Evolutionary conservation across 495 filamentous ascomycete genomes (phyloP), one percentile per base, ranked within the genome.

Genomic region (Umbilicaria muhlenbergii): DNA sequence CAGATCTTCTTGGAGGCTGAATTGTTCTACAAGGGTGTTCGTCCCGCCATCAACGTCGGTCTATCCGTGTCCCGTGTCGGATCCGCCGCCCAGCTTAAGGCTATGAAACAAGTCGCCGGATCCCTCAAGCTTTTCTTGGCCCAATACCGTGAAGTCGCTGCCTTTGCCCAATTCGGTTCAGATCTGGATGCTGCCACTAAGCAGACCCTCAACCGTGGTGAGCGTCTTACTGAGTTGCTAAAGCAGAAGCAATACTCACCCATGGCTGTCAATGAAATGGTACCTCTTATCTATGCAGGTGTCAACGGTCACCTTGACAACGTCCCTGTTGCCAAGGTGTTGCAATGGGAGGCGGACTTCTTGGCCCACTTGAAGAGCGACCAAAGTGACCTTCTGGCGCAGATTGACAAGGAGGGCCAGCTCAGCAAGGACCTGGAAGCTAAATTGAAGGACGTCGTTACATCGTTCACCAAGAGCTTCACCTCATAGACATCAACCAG

Each of bases 11-110:
- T 98, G 78, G 91, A 98, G 73, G 64, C 92, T 53, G 91, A 98
- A 65, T 77, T 98, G 50, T 98, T 98, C 84, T 98, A 98, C 81
- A 98, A 98, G 83, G 91, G 91, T 94, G 70, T 98, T 70, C 92
- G 91, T 62, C 91, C 91, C 55, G 91, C 91, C 71, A 98, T 98
- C 72, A 98, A 98, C 78, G 91, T 98, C 81, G 91, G 91, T 91
- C 83, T 98, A 45, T 98, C 91, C 60, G 91, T 98, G 51, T 98
- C 91, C 60, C 91, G 91, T 82, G 91, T 98, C 78, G 91, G 91
- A 64, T 98, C 91, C 58, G 87, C 91, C 64, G 91, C 91, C 60
- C 91, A 98, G 76, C 80, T 98, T 69, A 98, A 98, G 83, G 87
- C 91, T 69, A 98, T 98, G 91, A 98, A 96, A 77, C 91, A 98